Conservation (phyloP, 208 protist species). For the Leishmania amazonensis region DNA sequence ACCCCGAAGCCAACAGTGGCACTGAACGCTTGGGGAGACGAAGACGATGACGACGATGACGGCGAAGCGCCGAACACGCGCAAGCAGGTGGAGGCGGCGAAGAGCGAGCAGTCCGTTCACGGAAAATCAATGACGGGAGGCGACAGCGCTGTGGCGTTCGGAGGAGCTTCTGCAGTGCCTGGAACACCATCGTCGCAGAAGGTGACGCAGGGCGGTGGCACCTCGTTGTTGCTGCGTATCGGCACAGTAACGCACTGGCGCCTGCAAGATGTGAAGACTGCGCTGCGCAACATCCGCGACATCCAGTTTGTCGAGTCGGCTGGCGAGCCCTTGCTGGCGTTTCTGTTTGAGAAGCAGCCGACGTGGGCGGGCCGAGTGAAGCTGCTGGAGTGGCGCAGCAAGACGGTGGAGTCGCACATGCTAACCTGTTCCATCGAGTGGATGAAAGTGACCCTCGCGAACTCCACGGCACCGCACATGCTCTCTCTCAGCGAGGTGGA, state of each 20-base stretch:
- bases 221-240: slow-evolving; percentile 34
- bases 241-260: slow-evolving; percentile 43
- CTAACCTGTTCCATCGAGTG: slow-evolving; percentile 82
- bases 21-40: slow-evolving; percentile 83
- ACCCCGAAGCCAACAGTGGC: slow-evolving; percentile 29
- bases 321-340: slow-evolving; percentile 76
- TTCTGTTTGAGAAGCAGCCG: slow-evolving; percentile 78
- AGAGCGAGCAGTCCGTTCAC: neutral
- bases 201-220: slow-evolving; percentile 5
- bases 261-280: slow-evolving; percentile 45
- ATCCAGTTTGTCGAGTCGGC: slow-evolving; percentile 83
- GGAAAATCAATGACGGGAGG: too few relatives aligned
- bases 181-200: neutral
- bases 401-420: slow-evolving; percentile 76
- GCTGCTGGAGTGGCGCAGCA: slow-evolving; percentile 79
- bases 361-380: slow-evolving; percentile 88
- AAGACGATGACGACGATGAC: slow-evolving; percentile 72
- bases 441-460: slow-evolving; percentile 56
- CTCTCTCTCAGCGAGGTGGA: slow-evolving; percentile 84
- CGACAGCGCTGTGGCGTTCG: neutral
- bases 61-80: slow-evolving; percentile 6
- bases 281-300: slow-evolving; percentile 83
- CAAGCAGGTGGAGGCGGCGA: neutral
- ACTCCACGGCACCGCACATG: slow-evolving; percentile 44
- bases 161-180: neutral